Conservation (phyloP, 2,329 filamentous ascomycete species). For the Neoscytalidium dimidiatum region DNA sequence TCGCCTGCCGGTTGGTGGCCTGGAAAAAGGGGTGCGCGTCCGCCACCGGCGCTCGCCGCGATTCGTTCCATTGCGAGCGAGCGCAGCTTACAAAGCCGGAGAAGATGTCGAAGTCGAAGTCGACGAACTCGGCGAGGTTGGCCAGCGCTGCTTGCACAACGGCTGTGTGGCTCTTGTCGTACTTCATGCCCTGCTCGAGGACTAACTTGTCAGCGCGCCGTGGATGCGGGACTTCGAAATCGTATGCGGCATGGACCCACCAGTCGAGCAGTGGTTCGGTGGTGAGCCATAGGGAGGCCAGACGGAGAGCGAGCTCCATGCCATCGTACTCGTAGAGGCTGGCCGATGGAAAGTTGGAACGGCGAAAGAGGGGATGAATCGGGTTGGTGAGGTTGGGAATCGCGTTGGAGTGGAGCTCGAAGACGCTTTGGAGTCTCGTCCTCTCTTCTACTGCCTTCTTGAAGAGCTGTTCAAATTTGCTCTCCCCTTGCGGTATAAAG, state of each 20-base stretch:
- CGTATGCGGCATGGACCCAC: slow-evolving; percentile 15
- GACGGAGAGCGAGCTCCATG: neutral
- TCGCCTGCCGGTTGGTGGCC: neutral
- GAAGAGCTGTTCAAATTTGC: neutral
- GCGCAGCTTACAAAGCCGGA: neutral
- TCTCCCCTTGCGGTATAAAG: neutral
- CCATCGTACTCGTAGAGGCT: slow-evolving; percentile 2
- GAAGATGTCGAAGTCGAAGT: slow-evolving; percentile 4
- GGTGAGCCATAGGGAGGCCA: slow-evolving; percentile 9
- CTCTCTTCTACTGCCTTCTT: neutral
- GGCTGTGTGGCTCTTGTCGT: neutral
- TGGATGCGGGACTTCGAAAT: neutral
- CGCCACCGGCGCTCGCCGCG: neutral
- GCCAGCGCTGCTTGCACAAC: neutral
- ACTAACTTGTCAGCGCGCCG: neutral
- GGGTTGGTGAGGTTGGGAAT: neutral
- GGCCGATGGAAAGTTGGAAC: neutral
- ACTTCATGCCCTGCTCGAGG: neutral
- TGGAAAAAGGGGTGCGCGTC: neutral
- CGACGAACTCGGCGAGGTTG: neutral
- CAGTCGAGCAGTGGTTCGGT: slow-evolving; percentile 6
- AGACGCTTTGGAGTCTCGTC: neutral
- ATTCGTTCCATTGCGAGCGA: neutral
- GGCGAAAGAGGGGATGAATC: slow-evolving; percentile 11
- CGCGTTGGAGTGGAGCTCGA: neutral